Evolutionary conservation across 345 rosid genomes (phyloP), one percentile per base, ranked within the genome.

Genomic region (Eucalyptus guilfoylei): DNA sequence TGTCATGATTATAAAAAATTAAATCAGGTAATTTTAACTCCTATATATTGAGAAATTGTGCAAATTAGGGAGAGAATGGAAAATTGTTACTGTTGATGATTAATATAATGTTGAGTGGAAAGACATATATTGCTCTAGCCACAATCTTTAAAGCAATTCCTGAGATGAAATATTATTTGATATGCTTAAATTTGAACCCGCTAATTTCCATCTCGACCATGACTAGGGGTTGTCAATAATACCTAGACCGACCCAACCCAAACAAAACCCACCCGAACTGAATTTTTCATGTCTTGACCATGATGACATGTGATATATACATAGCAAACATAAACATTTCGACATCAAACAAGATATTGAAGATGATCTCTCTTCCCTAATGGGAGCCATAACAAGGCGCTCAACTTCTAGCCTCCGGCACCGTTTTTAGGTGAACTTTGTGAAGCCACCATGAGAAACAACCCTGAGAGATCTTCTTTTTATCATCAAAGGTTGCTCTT

Each of bases 211-310:
- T 62, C 69, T 60, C 7, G 1, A 62, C 69, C 34, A 62, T 62
- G 34, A 62, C n/a, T 13, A 30, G 32, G 69, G 69, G 34, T 28
- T 12, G 34, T 62, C 34, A 62, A 62, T 30, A 28, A 62, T 30
- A 62, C 69, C 2, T 62, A 6, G 1, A 30, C 7, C 32, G 2
- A 30, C 1, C 5, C 16, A 6, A 62, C 7, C 34, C 69, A 1
- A 55, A 55, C 6, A 28, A 0, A 62, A 62, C 32, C 16, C 2
- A 62, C 2, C 34, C 17, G 1, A 30, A 62, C 32, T 30, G 1
- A n/a, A 64, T 14, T 64, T 64, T 64, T 64, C 4, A 1, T 13
- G 16, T 60, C 16, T 28, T 30, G 8, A 30, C 8, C 69, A 30
- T 62, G 69, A 13, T 62, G 69, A 62, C 69, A 17, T 9, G 3